A percentile compares a stretch with the other conserved stretches of the same genome.
These are phyloP conservation scores for Saxophila tyrrhenica DNA, from an alignment of 495 filamentous ascomycete species.

Conservation along the genomic window DNA sequence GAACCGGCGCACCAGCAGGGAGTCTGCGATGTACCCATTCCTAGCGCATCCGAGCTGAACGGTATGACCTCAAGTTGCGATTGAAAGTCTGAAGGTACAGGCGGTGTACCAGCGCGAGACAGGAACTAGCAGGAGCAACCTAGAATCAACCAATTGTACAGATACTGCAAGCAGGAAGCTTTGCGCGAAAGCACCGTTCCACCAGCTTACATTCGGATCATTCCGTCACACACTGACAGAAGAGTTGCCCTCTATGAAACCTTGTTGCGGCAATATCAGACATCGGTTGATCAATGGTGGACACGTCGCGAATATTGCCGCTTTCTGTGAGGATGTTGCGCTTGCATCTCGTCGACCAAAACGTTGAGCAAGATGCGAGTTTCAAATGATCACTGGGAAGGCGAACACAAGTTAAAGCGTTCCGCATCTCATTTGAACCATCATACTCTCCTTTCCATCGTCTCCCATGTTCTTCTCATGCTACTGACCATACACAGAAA, in stretches of 20 bases:
- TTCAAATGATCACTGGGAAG: no score
- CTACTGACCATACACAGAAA: no score
- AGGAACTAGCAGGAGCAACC: no score
- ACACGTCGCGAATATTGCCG: neutral
- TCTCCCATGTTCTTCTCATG: no score
- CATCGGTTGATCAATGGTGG: neutral
- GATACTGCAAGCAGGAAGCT: neutral
- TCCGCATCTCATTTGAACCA: no score
- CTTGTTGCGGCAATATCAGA: neutral
- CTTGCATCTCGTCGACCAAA: neutral
- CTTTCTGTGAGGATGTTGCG: neutral
- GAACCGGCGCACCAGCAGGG: slow-evolving; percentile 1
- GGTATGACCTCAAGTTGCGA: no score
- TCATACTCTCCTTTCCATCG: no score
- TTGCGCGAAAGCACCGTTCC: no score
- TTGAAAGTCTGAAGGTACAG: no score
- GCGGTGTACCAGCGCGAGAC: no score
- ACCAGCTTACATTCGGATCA: neutral
- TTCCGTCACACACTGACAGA: neutral
- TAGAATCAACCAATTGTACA: neutral
- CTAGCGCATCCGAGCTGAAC: neutral
- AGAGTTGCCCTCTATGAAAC: neutral
- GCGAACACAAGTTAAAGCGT: no score
- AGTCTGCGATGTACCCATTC: neutral
- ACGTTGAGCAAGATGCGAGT: no score